Conservation (phyloP, 345 rosid species). For the Sisymbrium irio region DNA sequence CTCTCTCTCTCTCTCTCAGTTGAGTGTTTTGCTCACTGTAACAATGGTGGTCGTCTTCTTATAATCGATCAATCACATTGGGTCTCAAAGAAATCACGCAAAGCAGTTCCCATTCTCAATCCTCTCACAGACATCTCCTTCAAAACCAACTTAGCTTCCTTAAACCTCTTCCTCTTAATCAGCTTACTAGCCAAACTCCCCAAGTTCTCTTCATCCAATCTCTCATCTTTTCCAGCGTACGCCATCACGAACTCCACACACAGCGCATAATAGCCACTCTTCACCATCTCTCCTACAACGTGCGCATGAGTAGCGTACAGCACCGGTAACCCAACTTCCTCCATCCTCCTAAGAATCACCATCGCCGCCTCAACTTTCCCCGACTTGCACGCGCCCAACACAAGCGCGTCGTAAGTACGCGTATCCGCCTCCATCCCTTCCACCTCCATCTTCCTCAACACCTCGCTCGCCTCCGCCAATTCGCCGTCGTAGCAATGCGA, state of each 20-base stretch:
- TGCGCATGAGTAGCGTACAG: conserved; percentile 55
- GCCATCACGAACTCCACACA: conserved; percentile 56
- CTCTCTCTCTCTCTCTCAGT: neutral
- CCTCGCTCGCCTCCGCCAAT: conserved; percentile 40
- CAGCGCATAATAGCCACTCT: conserved; percentile 39
- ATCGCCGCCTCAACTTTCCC: conserved; percentile 60
- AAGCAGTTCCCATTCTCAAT: conserved; percentile 38
- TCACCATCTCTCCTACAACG: conserved; percentile 46
- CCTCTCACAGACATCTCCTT: conserved; percentile 52
- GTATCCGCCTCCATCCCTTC: conserved; percentile 44
- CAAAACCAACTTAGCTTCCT: conserved; percentile 50
- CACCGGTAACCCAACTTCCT: conserved; percentile 43
- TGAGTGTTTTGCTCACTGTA: neutral
- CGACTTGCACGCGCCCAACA: conserved; percentile 60
- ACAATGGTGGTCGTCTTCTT: neutral
- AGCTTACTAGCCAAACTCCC: conserved; percentile 55
- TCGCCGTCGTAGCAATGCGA: conserved; percentile 44
- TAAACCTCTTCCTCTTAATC: conserved; percentile 34
- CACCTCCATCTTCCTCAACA: conserved; percentile 54
- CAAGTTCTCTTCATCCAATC: conserved; percentile 49
- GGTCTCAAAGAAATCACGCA: conserved; percentile 2
- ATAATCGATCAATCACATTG: neutral
- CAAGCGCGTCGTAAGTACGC: conserved; percentile 69
- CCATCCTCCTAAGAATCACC: conserved; percentile 63
- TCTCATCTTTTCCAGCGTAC: conserved; percentile 43